Base-by-base conservation (phyloP, 108 stramenopile genomes). In the Nitzschia palea region DNA sequence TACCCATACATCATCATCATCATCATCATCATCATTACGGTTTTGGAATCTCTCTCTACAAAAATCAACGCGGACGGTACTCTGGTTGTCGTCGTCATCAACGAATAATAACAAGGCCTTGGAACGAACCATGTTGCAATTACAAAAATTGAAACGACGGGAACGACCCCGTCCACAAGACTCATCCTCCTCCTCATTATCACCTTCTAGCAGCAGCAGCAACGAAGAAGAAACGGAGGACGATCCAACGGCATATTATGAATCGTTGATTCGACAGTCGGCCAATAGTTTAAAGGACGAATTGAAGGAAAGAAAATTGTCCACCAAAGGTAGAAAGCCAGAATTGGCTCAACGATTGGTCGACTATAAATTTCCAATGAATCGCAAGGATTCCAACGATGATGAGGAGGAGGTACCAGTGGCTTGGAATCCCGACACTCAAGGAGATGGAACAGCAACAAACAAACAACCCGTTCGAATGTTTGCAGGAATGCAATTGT, bases 331-430 rank as follows among this genome's bases (percentile, higher is more conserved):
- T 14, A 28, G 88, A 35, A 94, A 94, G 62, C 90, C 87, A 6
- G 93, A 91, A 59, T 66, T 94, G 52, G 88, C 90, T 9, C 32
- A 52, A 33, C 78, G 93, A 53, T 76, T 94, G 37, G 88, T 80
- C 15, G 81, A 82, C 20, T 70, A 86, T 74, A 77, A 89, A 27
- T 52, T 56, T 30, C 61, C 34, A 15, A 15, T 44, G 37, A 17
- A 42, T 44, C 25, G 22, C n/a, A n/a, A n/a, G n/a, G n/a, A n/a
- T n/a, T n/a, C n/a, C n/a, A n/a, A n/a, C 17, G 72, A 68, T 15
- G 60, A 64, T 22, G 20, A 27, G 18, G 54, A 36, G 15, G 65
- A 42, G 44, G 28, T 57, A 59, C 32, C 40, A 55, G 23, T 31
- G 59, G 50, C 20, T 45, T 44, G 54, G 61, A 34, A 57, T 31